Evolutionary conservation across 148 eudicot species (phyloP), one percentile per base, ranked within the genome.

Genomic region (Vaccinium darrowii): DNA sequence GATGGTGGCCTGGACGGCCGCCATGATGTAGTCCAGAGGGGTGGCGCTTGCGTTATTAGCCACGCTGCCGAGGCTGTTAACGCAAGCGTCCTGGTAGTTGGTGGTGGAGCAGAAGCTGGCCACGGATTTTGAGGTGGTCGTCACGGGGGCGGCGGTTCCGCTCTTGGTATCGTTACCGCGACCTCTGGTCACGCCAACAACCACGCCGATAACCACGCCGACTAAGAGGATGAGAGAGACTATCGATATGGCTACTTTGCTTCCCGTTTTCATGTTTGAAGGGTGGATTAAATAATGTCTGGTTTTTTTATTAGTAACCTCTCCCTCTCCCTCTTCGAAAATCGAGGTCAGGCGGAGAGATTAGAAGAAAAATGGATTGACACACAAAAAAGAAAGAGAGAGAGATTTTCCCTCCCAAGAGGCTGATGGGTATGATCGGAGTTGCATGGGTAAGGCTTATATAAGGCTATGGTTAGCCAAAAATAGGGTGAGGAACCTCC

Each of bases 31-130:
- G 60, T 94, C 96, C 53, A 87, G 87, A 2, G 91, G 91, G 3
- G 90, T 89, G 36, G 92, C 90, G 36, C 88, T 90, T 30, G 87
- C 84, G 65, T 91, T 93, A 54, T 90, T 89, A 2, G 91, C 94
- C 9, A 93, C 87, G 2, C 83, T 27, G 8, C 74, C 69, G 8
- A 94, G 82, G 76, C 88, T 89, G 57, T 81, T 84, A 0, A 87
- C 78, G 33, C 95, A 94, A 1, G 90, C 83, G 25, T 90, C 91
- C 73, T 90, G 89, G 80, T 77, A 86, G 7, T 87, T 82, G 0
- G 93, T 87, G 3, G 91, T 89, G 8, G 85, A 53, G 65, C 98
- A 94, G 7, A 94, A 60, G 51, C 90, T 67, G n/a, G 84, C 79
- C 3, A 92, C 89, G 0, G 91, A 72, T 74, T 90, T 91, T 86